These are phyloP conservation scores for Coemansia sp. DNA, from an alignment of 192 early-diverging fungal species.

Conservation along the genomic window DNA sequence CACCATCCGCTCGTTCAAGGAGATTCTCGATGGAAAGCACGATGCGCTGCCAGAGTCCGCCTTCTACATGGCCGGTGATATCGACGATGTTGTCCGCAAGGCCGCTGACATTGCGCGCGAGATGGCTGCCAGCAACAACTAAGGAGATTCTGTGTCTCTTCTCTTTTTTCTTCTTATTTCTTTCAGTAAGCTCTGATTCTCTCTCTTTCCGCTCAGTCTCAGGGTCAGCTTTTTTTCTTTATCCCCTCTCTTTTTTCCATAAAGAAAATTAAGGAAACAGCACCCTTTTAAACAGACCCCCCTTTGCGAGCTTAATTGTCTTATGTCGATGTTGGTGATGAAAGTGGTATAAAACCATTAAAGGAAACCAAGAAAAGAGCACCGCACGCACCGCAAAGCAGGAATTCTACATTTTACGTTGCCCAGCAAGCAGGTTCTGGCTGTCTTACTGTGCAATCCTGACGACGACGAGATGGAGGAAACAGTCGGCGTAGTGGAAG, in stretches of 20 bases:
- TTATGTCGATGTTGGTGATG: no score
- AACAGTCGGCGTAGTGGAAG: conserved; percentile 77
- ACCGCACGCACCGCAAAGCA: no score
- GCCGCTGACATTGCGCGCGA: conserved; percentile 79
- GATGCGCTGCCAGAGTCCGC: conserved; percentile 92
- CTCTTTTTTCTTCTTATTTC: conserved; percentile 4
- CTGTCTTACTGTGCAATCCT: neutral
- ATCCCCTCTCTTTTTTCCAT: no score
- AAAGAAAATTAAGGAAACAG: no score
- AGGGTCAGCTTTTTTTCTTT: no score
- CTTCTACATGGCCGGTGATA: conserved; percentile 98
- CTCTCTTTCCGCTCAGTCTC: neutral
- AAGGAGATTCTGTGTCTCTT: conserved; percentile 2
- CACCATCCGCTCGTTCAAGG: conserved; percentile 96
- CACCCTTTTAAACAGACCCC: no score
- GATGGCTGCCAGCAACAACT: conserved; percentile 57
- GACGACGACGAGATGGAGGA: conserved; percentile 73
- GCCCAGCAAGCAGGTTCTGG: neutral
- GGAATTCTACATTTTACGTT: no score
- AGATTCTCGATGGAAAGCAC: conserved; percentile 96
- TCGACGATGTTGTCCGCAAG: conserved; percentile 91
- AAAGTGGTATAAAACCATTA: neutral
- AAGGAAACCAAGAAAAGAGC: neutral
- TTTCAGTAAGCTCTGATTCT: neutral
- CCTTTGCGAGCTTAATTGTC: no score